Percentiles rank a stretch among this genome's conserved stretches.
Conservation (phyloP, 139 green algal species). For the Astrephomene gubernaculifera region DNA sequence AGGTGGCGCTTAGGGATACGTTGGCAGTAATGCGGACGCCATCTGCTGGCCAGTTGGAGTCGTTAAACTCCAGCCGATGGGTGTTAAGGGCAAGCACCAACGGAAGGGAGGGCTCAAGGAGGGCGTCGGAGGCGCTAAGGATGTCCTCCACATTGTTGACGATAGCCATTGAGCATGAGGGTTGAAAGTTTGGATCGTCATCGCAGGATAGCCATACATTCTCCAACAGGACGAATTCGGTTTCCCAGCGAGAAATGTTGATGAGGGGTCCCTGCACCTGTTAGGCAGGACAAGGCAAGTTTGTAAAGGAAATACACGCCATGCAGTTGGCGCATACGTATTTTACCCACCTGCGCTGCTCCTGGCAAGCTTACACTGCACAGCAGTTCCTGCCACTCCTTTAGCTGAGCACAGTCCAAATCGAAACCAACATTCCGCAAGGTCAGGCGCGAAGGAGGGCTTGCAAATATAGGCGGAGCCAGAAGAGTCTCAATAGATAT, state of each 20-base stretch:
- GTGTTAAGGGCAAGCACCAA: constrained; percentile 3
- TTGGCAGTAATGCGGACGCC: constrained; percentile 24
- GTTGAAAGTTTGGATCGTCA: background rate
- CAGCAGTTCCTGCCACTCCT: background rate
- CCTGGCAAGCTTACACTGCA: constrained; percentile 4
- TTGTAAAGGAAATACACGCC: background rate
- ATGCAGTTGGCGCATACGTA: too few relatives aligned
- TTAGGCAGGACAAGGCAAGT: too few relatives aligned
- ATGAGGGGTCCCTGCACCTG: background rate
- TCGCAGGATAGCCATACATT: constrained; percentile 4
- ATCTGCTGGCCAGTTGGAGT: constrained; percentile 1
- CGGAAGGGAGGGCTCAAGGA: background rate
- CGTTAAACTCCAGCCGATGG: background rate
- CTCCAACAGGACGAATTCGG: background rate
- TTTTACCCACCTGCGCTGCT: background rate
- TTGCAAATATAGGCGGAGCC: too few relatives aligned
- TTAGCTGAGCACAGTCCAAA: background rate
- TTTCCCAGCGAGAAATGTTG: background rate
- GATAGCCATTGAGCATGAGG: background rate
- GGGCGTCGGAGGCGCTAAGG: background rate
- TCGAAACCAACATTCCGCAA: background rate
- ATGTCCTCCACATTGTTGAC: constrained; percentile 10
- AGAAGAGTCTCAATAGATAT: background rate
- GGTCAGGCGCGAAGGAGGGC: background rate
- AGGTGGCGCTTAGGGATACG: constrained; percentile 6